Base-by-base conservation (phyloP, 306 rosid species). In the Citrullus mucosospermus region DNA sequence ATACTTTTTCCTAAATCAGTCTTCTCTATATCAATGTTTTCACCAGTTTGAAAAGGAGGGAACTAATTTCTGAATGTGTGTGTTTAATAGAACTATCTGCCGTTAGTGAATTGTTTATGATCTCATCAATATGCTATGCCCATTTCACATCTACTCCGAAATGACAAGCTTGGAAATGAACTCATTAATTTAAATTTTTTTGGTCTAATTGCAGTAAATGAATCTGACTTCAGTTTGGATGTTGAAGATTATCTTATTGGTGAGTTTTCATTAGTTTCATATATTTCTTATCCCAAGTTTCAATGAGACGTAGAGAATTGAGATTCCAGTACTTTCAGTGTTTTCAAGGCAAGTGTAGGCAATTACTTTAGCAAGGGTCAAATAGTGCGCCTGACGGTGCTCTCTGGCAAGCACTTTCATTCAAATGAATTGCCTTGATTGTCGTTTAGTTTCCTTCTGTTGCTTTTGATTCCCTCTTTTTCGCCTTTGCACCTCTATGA, bases 171-270 rank as follows among this genome's bases (percentile, higher is more conserved):
- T 76, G n/a, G 22, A 56, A 34, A 76, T 56, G 10, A 55, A 10
- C 55, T 58, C 25, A 67, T 51, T 12, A 9, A 10, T 44, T 12
- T 34, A 25, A 25, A 3, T 48, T 6, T 17, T 62, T 25, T 78
- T 50, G 55, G 51, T 41, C 53, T 28, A 12, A 54, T 78, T 83
- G 91, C 92, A 92, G 98, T 92, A 87, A 83, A 87, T 79, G 82
- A 82, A 79, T 84, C 86, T 14, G 98, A 91, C 62, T 95, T 95
- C 85, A 80, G 79, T 68, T 84, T 95, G 78, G 98, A 95, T 78
- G 36, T 92, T 78, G 98, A 95, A 83, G 98, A 95, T 86, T 95
- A 95, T 84, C 92, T 95, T 61, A 41, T 87, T 74, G 97, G 97
- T 92, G 78, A 88, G 97, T 81, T 75, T 78, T 58, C 67, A 66